A percentile compares a stretch with the other conserved stretches of the same genome.
These are phyloP conservation scores for Yamadazyma epiphylla DNA, from an alignment of 1,139 yeast genomes.

Conservation along the genomic window DNA sequence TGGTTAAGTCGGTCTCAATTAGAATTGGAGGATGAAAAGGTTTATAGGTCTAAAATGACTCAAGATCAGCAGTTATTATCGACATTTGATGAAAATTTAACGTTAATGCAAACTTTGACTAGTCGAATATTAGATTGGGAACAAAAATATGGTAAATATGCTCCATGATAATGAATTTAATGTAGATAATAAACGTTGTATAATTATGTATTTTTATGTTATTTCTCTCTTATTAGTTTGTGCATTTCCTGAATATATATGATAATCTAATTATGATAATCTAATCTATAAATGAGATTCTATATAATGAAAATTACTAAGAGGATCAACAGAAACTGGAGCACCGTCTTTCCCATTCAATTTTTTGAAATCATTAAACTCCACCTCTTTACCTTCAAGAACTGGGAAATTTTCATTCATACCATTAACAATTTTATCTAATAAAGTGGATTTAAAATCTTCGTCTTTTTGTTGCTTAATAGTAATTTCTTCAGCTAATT, in stretches of 20 bases:
- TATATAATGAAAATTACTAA: slow-evolving; percentile 28
- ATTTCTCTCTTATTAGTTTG: neutral
- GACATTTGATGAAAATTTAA: slow-evolving; percentile 56
- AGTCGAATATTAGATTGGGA: slow-evolving; percentile 75
- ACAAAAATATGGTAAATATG: slow-evolving; percentile 58
- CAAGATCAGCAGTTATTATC: slow-evolving; percentile 28
- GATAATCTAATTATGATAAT: too few species aligned
- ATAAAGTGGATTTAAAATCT: slow-evolving; percentile 3
- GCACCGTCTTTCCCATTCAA: slow-evolving; percentile 22
- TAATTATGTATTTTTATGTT: neutral
- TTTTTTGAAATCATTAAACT: slow-evolving; percentile 22
- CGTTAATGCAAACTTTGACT: slow-evolving; percentile 67
- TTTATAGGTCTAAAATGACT: slow-evolving; percentile 34
- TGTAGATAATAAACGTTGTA: neutral
- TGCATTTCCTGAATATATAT: slow-evolving; percentile 1
- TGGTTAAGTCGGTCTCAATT: slow-evolving; percentile 82
- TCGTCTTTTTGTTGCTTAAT: slow-evolving; percentile 1
- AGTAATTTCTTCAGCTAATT: slow-evolving; percentile 14
- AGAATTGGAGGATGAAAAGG: slow-evolving; percentile 71
- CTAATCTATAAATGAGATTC: slow-evolving; percentile 32
- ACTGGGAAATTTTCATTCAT: slow-evolving; percentile 22
- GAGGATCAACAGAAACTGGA: slow-evolving; percentile 30
- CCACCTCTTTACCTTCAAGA: slow-evolving; percentile 18
- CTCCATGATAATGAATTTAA: slow-evolving; percentile 23
- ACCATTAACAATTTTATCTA: slow-evolving; percentile 1